Base-by-base conservation (phyloP, 257 asterid genomes). In the Lavandula angustifolia region DNA sequence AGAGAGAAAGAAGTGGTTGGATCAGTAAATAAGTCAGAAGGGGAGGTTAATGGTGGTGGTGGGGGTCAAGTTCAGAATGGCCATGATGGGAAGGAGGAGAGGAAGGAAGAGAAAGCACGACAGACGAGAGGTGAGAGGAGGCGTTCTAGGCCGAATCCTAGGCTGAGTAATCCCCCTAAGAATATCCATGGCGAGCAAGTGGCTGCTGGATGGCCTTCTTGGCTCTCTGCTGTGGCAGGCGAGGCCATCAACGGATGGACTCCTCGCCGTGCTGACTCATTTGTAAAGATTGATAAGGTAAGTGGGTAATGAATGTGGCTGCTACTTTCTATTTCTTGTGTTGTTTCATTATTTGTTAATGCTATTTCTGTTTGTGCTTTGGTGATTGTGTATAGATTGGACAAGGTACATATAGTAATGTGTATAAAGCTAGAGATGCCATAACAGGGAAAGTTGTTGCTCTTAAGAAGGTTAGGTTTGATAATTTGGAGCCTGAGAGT, bases 121-220 rank as follows among this genome's bases (percentile, higher is more conserved):
- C 60, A 61, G 18, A 71, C 42, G 1, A 66, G 85, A 44, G 81
- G 86, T 50, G 91, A 87, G 78, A 84, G 89, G 76, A 85, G 94
- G 80, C 76, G 86, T 78, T 73, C 86, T 54, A 89, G 73, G 81
- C 91, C 94, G 3, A 87, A 87, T 79, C 95, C 96, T 0, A 80
- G 94, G 84, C 71, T 83, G 47, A 78, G 96, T 52, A 87, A 89
- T 57, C 95, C 88, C n/a, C 89, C 94, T 60, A 89, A 83, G 76
- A 50, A 80, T 65, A 69, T 87, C 68, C 95, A 82, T 9, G 96
- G 95, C 12, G 96, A 89, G 83, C 96, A 89, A 78, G 94, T 89
- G 41, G 94, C 95, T 35, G 96, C 96, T 8, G 96, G 96, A 43
- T 89, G 96, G 96, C 96, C 96, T 3, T 67, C 91, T 2, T 89